phyloP scores from a whole-genome alignment of 106 monocot species.

The Narthecium ossifragum region DNA sequence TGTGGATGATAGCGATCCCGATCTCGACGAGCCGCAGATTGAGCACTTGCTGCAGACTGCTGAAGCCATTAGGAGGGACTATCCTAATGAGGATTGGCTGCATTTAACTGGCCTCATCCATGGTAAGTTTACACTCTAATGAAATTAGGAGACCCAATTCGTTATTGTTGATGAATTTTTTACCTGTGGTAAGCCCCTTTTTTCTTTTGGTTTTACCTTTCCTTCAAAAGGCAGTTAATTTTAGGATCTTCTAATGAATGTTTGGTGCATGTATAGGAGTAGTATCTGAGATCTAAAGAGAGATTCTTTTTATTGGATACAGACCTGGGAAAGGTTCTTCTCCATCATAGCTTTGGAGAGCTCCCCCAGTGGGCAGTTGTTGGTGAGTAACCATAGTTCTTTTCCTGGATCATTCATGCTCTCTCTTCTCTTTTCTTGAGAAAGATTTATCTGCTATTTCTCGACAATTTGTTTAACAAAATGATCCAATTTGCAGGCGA shows the following conservation, averaged over 20 bases:
- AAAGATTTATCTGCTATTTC: background rate
- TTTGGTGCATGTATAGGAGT: too few species aligned
- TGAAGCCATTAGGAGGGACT: conserved; percentile 75
- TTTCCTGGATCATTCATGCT: too few species aligned
- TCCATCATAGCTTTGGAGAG: conserved; percentile 70
- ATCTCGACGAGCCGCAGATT: conserved; percentile 81
- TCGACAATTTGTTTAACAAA: too few species aligned
- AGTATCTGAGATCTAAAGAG: too few species aligned
- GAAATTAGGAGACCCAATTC: too few species aligned
- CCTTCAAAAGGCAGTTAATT: too few species aligned
- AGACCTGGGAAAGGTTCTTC: conserved; percentile 95
- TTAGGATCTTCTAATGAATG: too few species aligned
- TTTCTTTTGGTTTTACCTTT: too few species aligned
- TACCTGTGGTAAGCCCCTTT: too few species aligned
- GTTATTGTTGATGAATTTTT: too few species aligned
- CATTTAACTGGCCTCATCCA: conserved; percentile 78
- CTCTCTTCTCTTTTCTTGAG: background rate
- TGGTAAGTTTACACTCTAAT: conserved; percentile 16
- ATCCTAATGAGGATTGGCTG: conserved; percentile 77
- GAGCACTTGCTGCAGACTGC: conserved; percentile 86
- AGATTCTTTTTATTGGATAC: too few species aligned
- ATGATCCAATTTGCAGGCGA: too few species aligned
- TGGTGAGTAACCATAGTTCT: conserved; percentile 34
- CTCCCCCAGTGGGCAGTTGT: conserved; percentile 96
- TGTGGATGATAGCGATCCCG: conserved; percentile 73